Evolutionary conservation across 371 early-diverging fungal species (phyloP), one percentile per base, ranked within the genome.

Genomic region (Rhizopus sp.): DNA sequence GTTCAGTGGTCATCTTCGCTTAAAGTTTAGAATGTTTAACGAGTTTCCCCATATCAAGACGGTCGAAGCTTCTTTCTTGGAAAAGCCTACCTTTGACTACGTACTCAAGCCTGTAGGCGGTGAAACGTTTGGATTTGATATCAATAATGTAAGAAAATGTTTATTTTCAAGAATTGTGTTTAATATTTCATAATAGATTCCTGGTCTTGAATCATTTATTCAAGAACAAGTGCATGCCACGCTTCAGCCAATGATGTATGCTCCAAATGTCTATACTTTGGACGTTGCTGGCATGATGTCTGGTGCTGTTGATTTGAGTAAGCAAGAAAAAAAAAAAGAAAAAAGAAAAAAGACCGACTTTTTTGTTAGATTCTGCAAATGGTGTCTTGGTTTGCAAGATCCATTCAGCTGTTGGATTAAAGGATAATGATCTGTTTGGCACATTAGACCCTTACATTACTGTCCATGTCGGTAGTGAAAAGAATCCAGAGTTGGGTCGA

Each of bases 81-180:
- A 94, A 60, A 80, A 84, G 13, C 99, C 99, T 39, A 68, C 75
- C 6, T 84, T 99, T 54, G 96, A 98, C 74, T 99, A 97, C 76
- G 82, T 84, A n/a, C 86, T 99, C 32, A 90, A 94, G 69, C 99
- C 99, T 3, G 80, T 91, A 73, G 88, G 98, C 76, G 90, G 89
- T 84, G 84, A 98, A 62, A 93, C 90, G 17, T 86, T 88, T 76
- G 88, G 93, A 45, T 84, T 92, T 59, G 93, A 93, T 73, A 87
- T 93, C 67, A 88, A 87, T 38, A 83, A 91, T 63, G 86, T 87
- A 80, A 72, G 77, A 55, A 16, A n/a, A 6, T 13, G 12, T 37
- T 15, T 41, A 50, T 31, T 31, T 46, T 30, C 7, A 62, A 50
- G 16, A 55, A 13, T 34, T 10, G 15, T 16, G 13, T 16, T 33